Percentiles rank a stretch among this genome's conserved stretches.
Conservation (phyloP, 2,329 filamentous ascomycete genomes). For the Rutstroemia sp. region DNA sequence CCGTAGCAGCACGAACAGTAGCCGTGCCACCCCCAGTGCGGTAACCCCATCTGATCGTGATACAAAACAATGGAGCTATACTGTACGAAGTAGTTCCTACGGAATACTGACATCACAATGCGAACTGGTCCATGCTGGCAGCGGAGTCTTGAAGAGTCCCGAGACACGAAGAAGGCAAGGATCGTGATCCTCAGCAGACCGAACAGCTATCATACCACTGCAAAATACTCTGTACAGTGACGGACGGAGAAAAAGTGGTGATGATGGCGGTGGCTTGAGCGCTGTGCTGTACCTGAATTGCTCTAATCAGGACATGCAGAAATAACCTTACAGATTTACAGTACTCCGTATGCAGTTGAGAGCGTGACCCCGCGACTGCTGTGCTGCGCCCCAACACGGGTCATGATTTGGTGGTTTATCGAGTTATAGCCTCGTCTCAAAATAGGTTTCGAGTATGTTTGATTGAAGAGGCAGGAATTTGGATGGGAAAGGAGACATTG, state of each 20-base stretch:
- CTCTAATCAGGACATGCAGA: neutral
- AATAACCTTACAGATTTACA: too few relatives aligned
- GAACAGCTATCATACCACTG: neutral
- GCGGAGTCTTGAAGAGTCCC: neutral
- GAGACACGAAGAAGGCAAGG: neutral
- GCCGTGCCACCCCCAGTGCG: conserved; percentile 1
- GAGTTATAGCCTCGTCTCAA: conserved; percentile 12
- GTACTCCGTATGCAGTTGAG: neutral
- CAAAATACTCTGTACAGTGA: neutral
- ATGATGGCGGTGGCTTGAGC: neutral
- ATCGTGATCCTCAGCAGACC: neutral
- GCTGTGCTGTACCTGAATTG: conserved; percentile 3
- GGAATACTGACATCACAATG: neutral
- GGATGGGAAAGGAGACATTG: neutral
- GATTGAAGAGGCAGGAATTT: neutral
- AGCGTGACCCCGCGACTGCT: conserved; percentile 1
- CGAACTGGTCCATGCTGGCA: too few relatives aligned
- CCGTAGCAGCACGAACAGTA: neutral
- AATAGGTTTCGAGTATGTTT: conserved; percentile 12
- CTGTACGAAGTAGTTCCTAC: neutral
- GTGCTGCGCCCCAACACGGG: conserved; percentile 2
- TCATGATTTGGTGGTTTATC: neutral
- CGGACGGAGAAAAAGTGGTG: neutral
- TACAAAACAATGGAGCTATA: neutral
- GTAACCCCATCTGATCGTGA: conserved; percentile 2